These are phyloP conservation scores for Paramecium biaurelia DNA, from an alignment of 73 alveolate genomes.

Conservation along the genomic window DNA sequence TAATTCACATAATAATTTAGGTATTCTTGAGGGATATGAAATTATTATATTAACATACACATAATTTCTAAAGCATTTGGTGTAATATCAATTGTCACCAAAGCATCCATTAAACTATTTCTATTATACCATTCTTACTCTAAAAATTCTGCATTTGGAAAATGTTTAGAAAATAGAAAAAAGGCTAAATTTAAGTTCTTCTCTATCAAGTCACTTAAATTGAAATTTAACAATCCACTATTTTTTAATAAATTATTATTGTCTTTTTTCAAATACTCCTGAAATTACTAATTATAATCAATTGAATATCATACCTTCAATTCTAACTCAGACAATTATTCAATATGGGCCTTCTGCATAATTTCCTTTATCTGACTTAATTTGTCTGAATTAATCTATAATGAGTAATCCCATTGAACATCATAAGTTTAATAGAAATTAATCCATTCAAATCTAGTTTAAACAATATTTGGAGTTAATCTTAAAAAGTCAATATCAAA, in stretches of 20 bases:
- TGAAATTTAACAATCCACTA: not conserved
- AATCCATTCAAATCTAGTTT: not conserved
- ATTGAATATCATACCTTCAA: not conserved
- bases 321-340: not conserved
- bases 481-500: not conserved
- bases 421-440: not conserved
- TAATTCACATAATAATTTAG: not conserved
- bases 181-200: not conserved
- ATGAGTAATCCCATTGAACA: not conserved
- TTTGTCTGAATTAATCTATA: not conserved
- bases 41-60: not conserved
- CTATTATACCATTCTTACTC: not conserved
- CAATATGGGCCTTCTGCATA: not conserved
- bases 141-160: not conserved
- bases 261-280: not conserved
- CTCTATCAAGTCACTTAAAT: constrained; percentile 12
- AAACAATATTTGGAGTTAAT: not conserved
- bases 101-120: not conserved
- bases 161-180: not conserved
- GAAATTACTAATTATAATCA: not conserved
- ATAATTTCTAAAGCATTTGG: not conserved
- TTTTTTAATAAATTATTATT: constrained; percentile 16
- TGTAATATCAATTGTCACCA: not conserved
- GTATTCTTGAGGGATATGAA: not conserved
- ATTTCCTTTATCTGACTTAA: not conserved